Evolutionary conservation across 768 basidiomycete genomes (phyloP), one percentile per base, ranked within the genome.

Genomic region (Tylopilus plumbeoviolaceoides): DNA sequence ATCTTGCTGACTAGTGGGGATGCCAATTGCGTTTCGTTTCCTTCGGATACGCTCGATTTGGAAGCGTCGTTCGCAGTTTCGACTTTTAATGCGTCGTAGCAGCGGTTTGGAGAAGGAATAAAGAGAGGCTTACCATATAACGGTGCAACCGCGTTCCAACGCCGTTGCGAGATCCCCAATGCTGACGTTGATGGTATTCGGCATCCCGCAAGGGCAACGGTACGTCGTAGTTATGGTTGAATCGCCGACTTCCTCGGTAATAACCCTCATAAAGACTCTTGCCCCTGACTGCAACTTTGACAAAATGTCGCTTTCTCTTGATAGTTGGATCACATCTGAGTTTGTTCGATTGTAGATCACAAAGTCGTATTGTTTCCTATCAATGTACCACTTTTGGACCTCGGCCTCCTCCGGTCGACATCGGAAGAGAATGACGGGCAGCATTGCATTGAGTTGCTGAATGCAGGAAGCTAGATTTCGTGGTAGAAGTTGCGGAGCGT

Each of bases 381-480:
- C 21, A 0, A 49, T 49, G n/a, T 55, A 56, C 55, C 55, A 49
- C 27, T 11, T 21, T 12, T 44, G 52, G 3, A 36, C 14, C 18
- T 43, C 18, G 12, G 20, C 46, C 44, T 55, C 40, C 9, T 55
- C 53, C 9, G 47, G 33, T 4, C 27, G 31, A 11, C 55, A 38
- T 17, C 27, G 42, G 31, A 23, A 39, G 9, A 48, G 51, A 9
- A n/a, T 17, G 3, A 15, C 47, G 12, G 0, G 6, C 5, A 55
- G 28, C 48, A 50, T 42, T 21, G 10, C 18, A 43, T 47, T 17
- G 1, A 55, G 35, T 42, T 53, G 51, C 51, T 56, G 18, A 35
- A 23, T 14, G 28, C 3, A 4, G 8, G 5, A 7, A 8, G 43
- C 44, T 20, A 25, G 10, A 8, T 40, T 10, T 9, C 7, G 7